These are phyloP conservation scores for Priceomyces melissophilus DNA, from an alignment of 805 yeast species.

Conservation along the genomic window DNA sequence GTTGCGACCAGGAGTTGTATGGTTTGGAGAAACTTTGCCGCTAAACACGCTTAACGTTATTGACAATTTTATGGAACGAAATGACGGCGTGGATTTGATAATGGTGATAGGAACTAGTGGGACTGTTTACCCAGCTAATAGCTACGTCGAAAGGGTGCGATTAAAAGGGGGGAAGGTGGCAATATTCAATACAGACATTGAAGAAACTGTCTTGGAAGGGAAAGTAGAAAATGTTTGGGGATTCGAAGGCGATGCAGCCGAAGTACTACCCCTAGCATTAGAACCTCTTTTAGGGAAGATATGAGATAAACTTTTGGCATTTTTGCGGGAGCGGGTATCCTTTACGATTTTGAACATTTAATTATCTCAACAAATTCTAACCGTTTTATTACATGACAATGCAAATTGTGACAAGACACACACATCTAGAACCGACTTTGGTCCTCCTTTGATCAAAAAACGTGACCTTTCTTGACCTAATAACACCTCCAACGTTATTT, in stretches of 20 bases:
- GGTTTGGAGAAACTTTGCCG: constrained; percentile 92
- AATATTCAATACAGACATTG: constrained; percentile 71
- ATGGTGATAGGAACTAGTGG: constrained; percentile 86
- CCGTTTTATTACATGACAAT: no score
- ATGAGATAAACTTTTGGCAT: neutral
- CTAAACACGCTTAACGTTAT: constrained; percentile 58
- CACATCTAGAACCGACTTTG: no score
- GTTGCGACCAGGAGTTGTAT: constrained; percentile 85
- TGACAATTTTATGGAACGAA: constrained; percentile 62
- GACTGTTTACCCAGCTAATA: constrained; percentile 87
- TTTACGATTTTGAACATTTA: no score
- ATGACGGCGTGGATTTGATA: constrained; percentile 60
- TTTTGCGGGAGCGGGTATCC: no score
- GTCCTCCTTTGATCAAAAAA: no score
- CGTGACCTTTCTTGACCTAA: no score
- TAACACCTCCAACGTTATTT: no score
- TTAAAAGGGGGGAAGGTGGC: constrained; percentile 80
- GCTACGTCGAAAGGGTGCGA: constrained; percentile 76
- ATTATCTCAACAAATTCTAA: no score
- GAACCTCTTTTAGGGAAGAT: constrained; percentile 42
- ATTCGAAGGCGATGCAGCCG: constrained; percentile 77
- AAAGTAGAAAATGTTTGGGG: constrained; percentile 56
- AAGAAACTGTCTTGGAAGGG: constrained; percentile 39
- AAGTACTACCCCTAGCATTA: constrained; percentile 62
- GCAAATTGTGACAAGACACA: no score